Percentiles rank a stretch among this genome's conserved stretches.
These are phyloP conservation scores for Kokia cookei DNA, from an alignment of 441 rosid species.

Conservation along the genomic window DNA sequence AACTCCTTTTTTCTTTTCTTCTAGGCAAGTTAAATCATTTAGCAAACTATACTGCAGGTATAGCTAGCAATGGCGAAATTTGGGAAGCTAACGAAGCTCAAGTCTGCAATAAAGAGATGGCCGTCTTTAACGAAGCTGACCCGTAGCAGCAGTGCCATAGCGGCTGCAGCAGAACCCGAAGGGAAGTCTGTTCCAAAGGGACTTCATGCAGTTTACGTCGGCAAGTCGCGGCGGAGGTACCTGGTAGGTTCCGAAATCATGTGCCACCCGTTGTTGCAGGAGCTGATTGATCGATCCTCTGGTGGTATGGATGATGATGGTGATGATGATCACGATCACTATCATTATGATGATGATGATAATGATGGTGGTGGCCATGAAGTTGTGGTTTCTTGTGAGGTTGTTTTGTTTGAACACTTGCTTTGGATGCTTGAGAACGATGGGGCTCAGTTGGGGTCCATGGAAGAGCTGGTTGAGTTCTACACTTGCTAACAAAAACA, in stretches of 20 bases:
- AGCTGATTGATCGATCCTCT: conserved; percentile 52
- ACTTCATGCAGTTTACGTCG: conserved; percentile 67
- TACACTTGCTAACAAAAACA: conserved; percentile 44
- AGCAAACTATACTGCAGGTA: background rate
- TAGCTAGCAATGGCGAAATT: conserved; percentile 47
- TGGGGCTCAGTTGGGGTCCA: conserved; percentile 46
- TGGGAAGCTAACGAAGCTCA: conserved; percentile 75
- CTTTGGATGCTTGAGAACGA: conserved; percentile 77
- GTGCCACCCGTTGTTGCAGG: conserved; percentile 73
- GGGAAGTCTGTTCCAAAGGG: conserved; percentile 7
- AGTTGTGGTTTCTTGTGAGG: conserved; percentile 76
- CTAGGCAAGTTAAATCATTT: background rate
- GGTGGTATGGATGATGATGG: conserved; percentile 4
- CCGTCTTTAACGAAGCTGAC: conserved; percentile 62
- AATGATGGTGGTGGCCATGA: conserved; percentile 17
- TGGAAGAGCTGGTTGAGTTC: conserved; percentile 68
- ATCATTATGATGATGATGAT: background rate
- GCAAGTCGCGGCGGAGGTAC: conserved; percentile 73
- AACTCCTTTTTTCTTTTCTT: conserved; percentile 3
- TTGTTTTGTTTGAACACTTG: conserved; percentile 86
- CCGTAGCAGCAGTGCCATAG: conserved; percentile 29
- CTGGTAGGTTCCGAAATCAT: conserved; percentile 44
- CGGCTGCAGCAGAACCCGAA: conserved; percentile 14
- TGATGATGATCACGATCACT: conserved; percentile 12
- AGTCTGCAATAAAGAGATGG: conserved; percentile 76